phyloP scores from a whole-genome alignment of 1,284 basidiomycete genomes.

The Austroboletus olivaceoglutinosus region DNA sequence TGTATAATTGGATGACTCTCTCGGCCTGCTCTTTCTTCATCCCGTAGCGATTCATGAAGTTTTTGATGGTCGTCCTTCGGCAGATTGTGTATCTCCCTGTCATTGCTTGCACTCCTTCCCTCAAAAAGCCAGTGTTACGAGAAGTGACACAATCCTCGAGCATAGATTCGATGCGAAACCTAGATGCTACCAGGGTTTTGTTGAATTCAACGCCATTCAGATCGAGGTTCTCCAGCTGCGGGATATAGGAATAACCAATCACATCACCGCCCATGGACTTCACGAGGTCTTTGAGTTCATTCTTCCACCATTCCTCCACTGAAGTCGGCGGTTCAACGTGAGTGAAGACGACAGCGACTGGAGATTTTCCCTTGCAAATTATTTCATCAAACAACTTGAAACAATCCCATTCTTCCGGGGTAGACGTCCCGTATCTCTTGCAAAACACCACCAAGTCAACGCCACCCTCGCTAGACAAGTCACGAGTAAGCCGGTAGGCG shows the following conservation, averaged over 20 bases:
- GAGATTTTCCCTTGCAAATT: constrained; percentile 27
- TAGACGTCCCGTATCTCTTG: constrained; percentile 26
- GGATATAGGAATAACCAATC: constrained; percentile 19
- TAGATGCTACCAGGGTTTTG: constrained; percentile 1
- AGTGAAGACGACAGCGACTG: constrained; percentile 32
- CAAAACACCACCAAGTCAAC: constrained; percentile 33
- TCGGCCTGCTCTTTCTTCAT: too few relatives aligned
- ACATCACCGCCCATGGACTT: not conserved
- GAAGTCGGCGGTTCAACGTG: not conserved
- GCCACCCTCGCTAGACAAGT: constrained; percentile 6
- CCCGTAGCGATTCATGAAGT: too few relatives aligned
- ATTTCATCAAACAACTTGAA: constrained; percentile 26
- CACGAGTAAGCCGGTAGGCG: not conserved
- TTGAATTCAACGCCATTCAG: not conserved
- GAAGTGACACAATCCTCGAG: constrained; percentile 18
- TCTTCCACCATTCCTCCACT: constrained; percentile 7
- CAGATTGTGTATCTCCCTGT: too few relatives aligned
- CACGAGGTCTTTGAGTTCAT: not conserved
- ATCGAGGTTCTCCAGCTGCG: not conserved
- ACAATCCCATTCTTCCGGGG: constrained; percentile 11
- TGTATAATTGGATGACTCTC: too few relatives aligned
- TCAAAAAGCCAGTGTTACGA: not conserved
- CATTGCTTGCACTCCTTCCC: too few relatives aligned
- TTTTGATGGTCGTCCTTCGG: too few relatives aligned
- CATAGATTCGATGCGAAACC: constrained; percentile 1